Base-by-base conservation (phyloP, 768 basidiomycete genomes). In the Termitomyces sp. region DNA sequence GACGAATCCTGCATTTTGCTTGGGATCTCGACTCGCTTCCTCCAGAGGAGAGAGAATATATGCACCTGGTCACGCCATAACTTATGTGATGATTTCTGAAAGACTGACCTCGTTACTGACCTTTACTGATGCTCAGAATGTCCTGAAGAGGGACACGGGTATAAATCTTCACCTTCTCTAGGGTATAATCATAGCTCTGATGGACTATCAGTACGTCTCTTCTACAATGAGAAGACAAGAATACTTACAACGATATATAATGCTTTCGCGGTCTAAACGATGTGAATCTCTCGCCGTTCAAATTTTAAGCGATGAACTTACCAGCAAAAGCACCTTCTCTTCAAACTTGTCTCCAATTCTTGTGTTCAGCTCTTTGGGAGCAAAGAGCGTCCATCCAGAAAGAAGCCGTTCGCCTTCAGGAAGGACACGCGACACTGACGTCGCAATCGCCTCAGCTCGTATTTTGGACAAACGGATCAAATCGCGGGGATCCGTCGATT, bases 21-120 rank as follows among this genome's bases (percentile, higher is more conserved):
- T 68, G 0, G 89, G 84, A 69, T 97, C 92, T 16, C 94, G 85
- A 63, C 92, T 93, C 0, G 92, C 86, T 69, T 96, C 93, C 72
- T 98, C 93, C 2, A 98, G 77, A 2, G 95, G 87, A 1, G 95
- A 97, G 43, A 98, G 73, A 59, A 98, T 98, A 68, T 98, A 99
- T 46, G 92, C 86, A n/a, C 95, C 95, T 94, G n/a, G 26, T 56
- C 38, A 43, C 33, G 28, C 26, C n/a, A n/a, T 20, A 28, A 42
- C 9, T 28, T n/a, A 32, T 26, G 35, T 18, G 26, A 16, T 8
- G 13, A 57, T 24, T 40, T 26, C 33, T 49, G 26, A 42, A 9
- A 38, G 26, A 51, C 16, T 52, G 18, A 30, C 16, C 26, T 30
- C 6, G n/a, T 42, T 42, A 60, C 68, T 16, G 40, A 88, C 94